Base-by-base conservation (phyloP, 257 asterid genomes). In the Mitragyna speciosa region DNA sequence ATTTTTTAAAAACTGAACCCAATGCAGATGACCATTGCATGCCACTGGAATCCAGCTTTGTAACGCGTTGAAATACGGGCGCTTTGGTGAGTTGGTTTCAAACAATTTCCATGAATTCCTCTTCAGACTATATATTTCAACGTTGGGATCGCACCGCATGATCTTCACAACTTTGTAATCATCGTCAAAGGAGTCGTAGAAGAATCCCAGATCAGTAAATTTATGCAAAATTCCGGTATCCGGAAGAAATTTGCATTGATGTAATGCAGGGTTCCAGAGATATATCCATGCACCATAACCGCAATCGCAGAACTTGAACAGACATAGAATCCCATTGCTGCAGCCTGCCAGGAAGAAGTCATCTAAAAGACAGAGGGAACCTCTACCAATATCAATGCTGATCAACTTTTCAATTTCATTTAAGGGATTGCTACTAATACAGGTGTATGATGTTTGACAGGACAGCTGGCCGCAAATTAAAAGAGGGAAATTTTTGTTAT, bases 191-290 rank as follows among this genome's bases (percentile, higher is more conserved):
- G 17, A 67, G 39, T 33, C 36, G 33, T 31, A 73, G 12, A 31
- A 73, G 59, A 73, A 52, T 52, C 78, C 49, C 67, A 73, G 17
- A 73, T 73, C 67, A 52, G 67, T 30, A 22, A 73, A 73, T 1
- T 0, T 4, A 17, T 52, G 17, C 9, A 54, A 31, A 31, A 33
- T 7, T 11, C 54, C 65, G 17, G 51, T 51, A 54, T 73, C 33
- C 7, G 64, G 67, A 31, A 54, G 68, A 47, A 17, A 43, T 16
- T 5, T 30, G 36, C 56, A 47, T 17, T 72, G 59, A 49, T 47
- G 76, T 9, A 51, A n/a, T 19, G 41, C 41, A 26, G 52, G 51
- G 22, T 68, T 43, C 11, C 43, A 68, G 72, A 68, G 26, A 36
- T 68, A 17, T 45, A 71, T 47, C n/a, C 22, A 4, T 24, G 10